Evolutionary conservation across 306 rosid genomes (phyloP).

Genomic region (Nissolia schottii): DNA sequence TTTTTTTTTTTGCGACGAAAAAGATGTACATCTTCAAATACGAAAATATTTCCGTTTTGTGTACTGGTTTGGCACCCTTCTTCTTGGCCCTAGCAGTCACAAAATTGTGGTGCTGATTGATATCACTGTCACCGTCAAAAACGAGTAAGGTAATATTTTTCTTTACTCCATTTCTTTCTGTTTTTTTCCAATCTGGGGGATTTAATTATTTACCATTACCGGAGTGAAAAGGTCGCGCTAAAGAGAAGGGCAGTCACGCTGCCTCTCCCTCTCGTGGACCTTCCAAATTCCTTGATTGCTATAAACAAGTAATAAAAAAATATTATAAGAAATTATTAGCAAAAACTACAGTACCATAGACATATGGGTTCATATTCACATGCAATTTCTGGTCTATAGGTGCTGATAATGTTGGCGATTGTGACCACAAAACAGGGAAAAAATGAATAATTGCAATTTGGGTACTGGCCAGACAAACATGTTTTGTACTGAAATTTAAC

Average conservation of each 20-base stretch:
- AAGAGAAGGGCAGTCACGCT: slow-evolving; percentile 27
- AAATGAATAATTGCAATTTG: slow-evolving; percentile 3
- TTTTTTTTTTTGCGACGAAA: slow-evolving; percentile 19
- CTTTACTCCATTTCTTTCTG: not conserved
- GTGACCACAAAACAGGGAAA: slow-evolving; percentile 14
- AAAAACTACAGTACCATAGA: not conserved
- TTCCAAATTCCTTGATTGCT: slow-evolving; percentile 18
- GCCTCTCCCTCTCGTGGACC: slow-evolving; percentile 24
- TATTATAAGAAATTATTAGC: not conserved
- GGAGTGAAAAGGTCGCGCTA: slow-evolving; percentile 11
- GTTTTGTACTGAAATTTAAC: not conserved
- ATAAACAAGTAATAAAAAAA: not conserved
- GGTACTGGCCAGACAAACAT: not conserved
- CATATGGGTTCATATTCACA: slow-evolving; percentile 21
- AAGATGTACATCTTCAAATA: slow-evolving; percentile 23
- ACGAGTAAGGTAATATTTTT: not conserved
- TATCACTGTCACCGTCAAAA: slow-evolving; percentile 4
- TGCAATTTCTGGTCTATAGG: slow-evolving; percentile 25
- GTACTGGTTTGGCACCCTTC: not conserved
- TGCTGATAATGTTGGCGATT: slow-evolving; percentile 13
- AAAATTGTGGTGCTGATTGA: not conserved
- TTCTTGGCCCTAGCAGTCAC: not conserved
- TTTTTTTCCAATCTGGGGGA: slow-evolving; percentile 22
- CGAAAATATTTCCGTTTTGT: slow-evolving; percentile 15
- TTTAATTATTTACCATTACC: slow-evolving; percentile 28